Percentiles rank a stretch among this genome's conserved stretches.
These are phyloP conservation scores for Penicillium sp. DNA, from an alignment of 2,329 filamentous ascomycete species.

Conservation along the genomic window DNA sequence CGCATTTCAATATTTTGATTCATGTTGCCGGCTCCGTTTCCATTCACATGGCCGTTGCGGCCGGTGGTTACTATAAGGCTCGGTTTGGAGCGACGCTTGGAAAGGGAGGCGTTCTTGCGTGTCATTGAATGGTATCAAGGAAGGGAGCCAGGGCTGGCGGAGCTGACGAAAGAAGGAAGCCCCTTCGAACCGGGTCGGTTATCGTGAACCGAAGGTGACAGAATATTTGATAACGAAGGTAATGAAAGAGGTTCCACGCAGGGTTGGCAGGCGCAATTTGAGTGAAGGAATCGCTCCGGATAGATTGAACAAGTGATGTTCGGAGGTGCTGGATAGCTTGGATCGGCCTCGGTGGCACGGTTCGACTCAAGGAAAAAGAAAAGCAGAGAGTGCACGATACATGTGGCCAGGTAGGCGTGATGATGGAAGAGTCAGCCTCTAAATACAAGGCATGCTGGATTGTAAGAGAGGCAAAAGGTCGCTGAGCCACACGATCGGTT, in stretches of 20 bases:
- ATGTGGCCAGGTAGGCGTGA: constrained; percentile 5
- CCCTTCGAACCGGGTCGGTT: neutral
- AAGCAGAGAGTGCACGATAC: constrained; percentile 8
- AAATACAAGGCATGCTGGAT: constrained; percentile 9
- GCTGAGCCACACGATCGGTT: neutral
- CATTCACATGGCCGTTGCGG: constrained; percentile 30
- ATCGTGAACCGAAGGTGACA: neutral
- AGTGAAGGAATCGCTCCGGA: too few species aligned
- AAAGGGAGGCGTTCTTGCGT: constrained; percentile 30
- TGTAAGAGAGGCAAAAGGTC: neutral
- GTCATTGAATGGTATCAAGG: constrained; percentile 27
- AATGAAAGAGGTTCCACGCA: neutral
- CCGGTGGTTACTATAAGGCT: constrained; percentile 33
- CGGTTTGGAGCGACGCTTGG: constrained; percentile 36
- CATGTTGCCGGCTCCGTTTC: constrained; percentile 28
- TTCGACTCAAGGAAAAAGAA: neutral
- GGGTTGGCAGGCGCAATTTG: neutral
- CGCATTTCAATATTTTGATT: constrained; percentile 44
- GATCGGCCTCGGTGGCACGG: neutral
- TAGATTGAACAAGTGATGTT: neutral
- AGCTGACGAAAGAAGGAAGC: neutral
- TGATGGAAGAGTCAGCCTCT: constrained; percentile 3
- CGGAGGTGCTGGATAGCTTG: neutral
- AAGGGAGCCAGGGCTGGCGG: neutral
- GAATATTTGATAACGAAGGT: neutral